Conservation (phyloP, 176 grass and related monocot species). For the Canna indica region DNA sequence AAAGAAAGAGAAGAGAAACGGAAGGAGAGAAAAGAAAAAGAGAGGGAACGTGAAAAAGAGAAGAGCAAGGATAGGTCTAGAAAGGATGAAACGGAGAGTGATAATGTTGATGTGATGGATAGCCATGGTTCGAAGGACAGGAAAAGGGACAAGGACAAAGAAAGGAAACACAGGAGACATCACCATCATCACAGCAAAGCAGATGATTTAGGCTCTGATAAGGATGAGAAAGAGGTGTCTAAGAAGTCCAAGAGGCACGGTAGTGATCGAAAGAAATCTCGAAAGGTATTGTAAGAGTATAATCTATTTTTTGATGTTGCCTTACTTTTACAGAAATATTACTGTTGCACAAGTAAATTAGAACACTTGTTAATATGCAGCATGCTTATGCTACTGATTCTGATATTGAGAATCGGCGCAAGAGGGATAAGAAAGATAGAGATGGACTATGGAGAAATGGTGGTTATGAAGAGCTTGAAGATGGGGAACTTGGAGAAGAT, state of each 20-base stretch:
- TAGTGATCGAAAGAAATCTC: slow-evolving; percentile 84
- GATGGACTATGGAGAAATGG: slow-evolving; percentile 60
- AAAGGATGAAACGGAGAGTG: slow-evolving; percentile 61
- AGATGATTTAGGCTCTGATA: slow-evolving; percentile 66
- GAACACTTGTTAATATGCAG: slow-evolving; percentile 35
- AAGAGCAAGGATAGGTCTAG: slow-evolving; percentile 66
- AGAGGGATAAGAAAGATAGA: slow-evolving; percentile 78
- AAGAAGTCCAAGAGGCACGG: slow-evolving; percentile 79
- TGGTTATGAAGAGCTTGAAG: slow-evolving; percentile 77
- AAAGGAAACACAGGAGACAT: slow-evolving; percentile 87
- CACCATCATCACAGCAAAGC: slow-evolving; percentile 65
- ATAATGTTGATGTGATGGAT: slow-evolving; percentile 49
- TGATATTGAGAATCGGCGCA: slow-evolving; percentile 64
- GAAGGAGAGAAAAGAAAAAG: slow-evolving; percentile 57
- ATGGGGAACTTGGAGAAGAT: slow-evolving; percentile 95
- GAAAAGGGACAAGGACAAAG: slow-evolving; percentile 81
- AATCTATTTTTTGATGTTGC: slow-evolving; percentile 14
- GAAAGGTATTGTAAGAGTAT: slow-evolving; percentile 44
- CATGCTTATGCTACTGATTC: slow-evolving; percentile 73
- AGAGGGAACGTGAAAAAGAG: slow-evolving; percentile 61
- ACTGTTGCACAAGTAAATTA: neutral
- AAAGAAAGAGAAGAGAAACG: slow-evolving; percentile 78
- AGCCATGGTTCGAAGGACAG: slow-evolving; percentile 57
- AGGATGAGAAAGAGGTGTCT: slow-evolving; percentile 61
- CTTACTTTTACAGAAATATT: neutral